These are phyloP conservation scores for Paradendryphiella salina DNA, from an alignment of 2,329 filamentous ascomycete species.

Conservation along the genomic window DNA sequence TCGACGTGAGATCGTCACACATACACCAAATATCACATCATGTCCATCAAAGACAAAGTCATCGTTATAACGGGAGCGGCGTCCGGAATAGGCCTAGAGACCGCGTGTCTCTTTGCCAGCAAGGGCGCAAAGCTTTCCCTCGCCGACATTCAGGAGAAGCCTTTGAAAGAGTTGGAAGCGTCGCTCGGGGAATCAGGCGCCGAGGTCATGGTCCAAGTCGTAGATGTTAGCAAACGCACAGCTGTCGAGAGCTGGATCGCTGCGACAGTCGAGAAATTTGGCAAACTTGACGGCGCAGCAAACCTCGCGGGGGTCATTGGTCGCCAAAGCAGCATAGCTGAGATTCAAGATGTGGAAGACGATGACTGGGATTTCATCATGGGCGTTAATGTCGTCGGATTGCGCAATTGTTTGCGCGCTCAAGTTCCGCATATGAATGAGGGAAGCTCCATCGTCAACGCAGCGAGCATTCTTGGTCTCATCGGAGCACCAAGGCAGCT, in stretches of 20 bases:
- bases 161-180: conserved; percentile 24
- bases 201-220: conserved; percentile 44
- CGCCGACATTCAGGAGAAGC: conserved; percentile 37
- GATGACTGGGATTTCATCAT: conserved; percentile 49
- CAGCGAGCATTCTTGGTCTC: conserved; percentile 58
- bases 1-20: neutral
- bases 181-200: conserved; percentile 25
- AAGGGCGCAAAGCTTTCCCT: conserved; percentile 40
- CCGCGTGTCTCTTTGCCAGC: conserved; percentile 29
- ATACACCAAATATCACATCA: neutral
- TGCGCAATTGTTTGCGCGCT: conserved; percentile 47
- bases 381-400: conserved; percentile 45
- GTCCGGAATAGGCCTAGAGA: conserved; percentile 39
- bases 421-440: conserved; percentile 49
- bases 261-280: conserved; percentile 52
- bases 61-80: conserved; percentile 41
- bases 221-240: conserved; percentile 55
- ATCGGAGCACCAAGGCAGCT: conserved; percentile 47
- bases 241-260: conserved; percentile 59
- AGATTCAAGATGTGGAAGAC: conserved; percentile 38
- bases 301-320: conserved; percentile 54
- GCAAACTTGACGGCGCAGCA: conserved; percentile 47
- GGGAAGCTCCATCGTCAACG: conserved; percentile 48
- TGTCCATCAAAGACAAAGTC: conserved; percentile 37
- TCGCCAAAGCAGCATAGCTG: conserved; percentile 24